Percentiles rank a stretch among this genome's conserved stretches.
phyloP scores from a whole-genome alignment of 129 eudicot species.

The Centella asiatica region DNA sequence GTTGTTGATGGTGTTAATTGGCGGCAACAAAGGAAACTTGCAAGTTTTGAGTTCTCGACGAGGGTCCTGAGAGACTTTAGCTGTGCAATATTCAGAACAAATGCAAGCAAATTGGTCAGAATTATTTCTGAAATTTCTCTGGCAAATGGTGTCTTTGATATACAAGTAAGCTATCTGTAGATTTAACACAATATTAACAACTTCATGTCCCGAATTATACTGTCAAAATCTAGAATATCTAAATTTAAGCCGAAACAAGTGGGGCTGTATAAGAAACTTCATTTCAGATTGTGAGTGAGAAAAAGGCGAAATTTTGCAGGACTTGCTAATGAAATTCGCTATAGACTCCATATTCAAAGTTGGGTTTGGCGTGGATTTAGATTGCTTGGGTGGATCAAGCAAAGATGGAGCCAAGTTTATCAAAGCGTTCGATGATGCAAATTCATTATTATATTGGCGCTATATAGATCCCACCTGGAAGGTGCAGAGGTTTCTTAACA shows the following conservation, averaged over 20 bases:
- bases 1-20: constrained; percentile 61
- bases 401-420: background rate
- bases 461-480: constrained; percentile 10
- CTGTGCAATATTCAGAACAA: constrained; percentile 42
- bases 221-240: too few species aligned
- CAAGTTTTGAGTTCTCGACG: constrained; percentile 69
- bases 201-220: too few species aligned
- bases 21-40: constrained; percentile 70
- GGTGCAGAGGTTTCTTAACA: constrained; percentile 1
- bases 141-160: constrained; percentile 27
- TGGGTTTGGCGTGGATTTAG: background rate
- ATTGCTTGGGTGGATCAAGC: constrained; percentile 3
- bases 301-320: background rate
- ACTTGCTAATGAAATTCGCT: constrained; percentile 2
- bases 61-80: constrained; percentile 67
- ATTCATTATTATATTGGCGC: background rate
- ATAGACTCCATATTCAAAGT: constrained; percentile 1
- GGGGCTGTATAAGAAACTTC: too few species aligned
- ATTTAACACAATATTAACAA: background rate
- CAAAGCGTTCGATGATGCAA: constrained; percentile 4
- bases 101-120: constrained; percentile 38
- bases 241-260: too few species aligned
- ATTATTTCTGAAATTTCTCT: constrained; percentile 23
- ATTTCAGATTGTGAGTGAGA: background rate
- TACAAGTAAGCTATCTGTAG: constrained; percentile 39